Conservation (phyloP, 1,284 basidiomycete species). For the Tylopilus sp. region DNA sequence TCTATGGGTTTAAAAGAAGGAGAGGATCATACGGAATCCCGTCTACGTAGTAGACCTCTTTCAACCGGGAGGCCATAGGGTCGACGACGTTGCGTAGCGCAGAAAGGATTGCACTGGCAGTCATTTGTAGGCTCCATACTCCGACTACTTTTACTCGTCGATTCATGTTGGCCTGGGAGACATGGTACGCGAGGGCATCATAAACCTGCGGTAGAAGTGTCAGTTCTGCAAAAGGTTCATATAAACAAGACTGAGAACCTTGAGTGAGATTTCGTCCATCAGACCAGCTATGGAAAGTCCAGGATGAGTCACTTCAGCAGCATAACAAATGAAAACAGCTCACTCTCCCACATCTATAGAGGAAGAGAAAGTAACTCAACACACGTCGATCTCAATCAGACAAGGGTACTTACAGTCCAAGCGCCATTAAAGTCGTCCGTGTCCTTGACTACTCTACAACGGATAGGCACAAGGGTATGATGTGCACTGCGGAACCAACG, state of each 20-base stretch:
- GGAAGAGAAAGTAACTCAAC: conserved; percentile 18
- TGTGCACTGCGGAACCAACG: conserved; percentile 71
- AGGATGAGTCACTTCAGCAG: conserved; percentile 26
- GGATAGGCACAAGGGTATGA: conserved; percentile 91
- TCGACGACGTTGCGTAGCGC: conserved; percentile 69
- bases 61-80: conserved; percentile 60
- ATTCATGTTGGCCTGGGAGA: conserved; percentile 88
- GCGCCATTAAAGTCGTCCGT: conserved; percentile 88
- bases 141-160: conserved; percentile 89
- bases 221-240: conserved; percentile 6
- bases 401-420: conserved; percentile 79
- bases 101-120: conserved; percentile 71
- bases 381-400: not conserved
- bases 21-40: conserved; percentile 45
- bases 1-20: conserved; percentile 36
- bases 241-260: conserved; percentile 54
- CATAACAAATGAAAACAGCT: conserved; percentile 39
- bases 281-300: conserved; percentile 69
- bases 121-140: conserved; percentile 84
- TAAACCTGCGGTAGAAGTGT: conserved; percentile 67
- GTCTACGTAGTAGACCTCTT: conserved; percentile 54
- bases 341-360: conserved; percentile 86
- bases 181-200: conserved; percentile 93
- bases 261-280: conserved; percentile 84
- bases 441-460: conserved; percentile 86